Base-by-base conservation (phyloP, 2,329 filamentous ascomycete genomes). In the Botrytis medusae region DNA sequence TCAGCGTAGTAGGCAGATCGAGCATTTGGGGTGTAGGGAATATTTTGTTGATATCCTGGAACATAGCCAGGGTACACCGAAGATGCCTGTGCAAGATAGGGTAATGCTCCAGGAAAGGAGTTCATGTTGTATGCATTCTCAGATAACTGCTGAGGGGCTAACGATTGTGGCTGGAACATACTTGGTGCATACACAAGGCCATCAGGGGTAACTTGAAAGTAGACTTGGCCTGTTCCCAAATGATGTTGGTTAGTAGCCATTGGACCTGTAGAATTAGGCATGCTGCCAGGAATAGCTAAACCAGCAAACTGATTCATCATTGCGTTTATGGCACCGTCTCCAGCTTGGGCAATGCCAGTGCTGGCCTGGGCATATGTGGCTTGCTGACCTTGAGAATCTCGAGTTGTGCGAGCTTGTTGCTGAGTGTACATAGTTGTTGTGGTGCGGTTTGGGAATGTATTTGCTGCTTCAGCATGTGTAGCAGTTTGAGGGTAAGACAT, bases 401-500 rank as follows among this genome's bases (percentile, higher is more conserved):
- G 79, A 37, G 76, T 75, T 40, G 74, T 46, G 48, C 78, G 80
- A 71, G 75, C 67, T 75, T 79, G 79, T 32, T 78, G 74, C 67
- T 79, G 79, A 48, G 75, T 72, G 75, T 80, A 82, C 79, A 81
- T 80, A 7, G 63, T 61, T 74, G 76, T 76, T 61, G 76, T 74
- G n/a, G 76, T 60, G 37, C 72, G 77, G 76, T 77, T 75, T 74
- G 76, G 73, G 75, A 77, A 76, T 75, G 77, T 48, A 71, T 74
- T 74, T 62, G 69, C 77, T 70, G 80, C 80, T 61, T 77, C 65
- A 64, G 71, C 46, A 22, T 76, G 75, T 68, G 74, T 76, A 64
- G 78, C 69, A 70, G 78, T 77, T 76, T 81, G 79, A 73, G 81
- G 79, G 75, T 80, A 81, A 79, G 80, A 79, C 80, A 82, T 82